A percentile compares a stretch with the other conserved stretches of the same genome.
These are phyloP conservation scores for Penicillium freii DNA, from an alignment of 2,329 filamentous ascomycete species.

Conservation along the genomic window DNA sequence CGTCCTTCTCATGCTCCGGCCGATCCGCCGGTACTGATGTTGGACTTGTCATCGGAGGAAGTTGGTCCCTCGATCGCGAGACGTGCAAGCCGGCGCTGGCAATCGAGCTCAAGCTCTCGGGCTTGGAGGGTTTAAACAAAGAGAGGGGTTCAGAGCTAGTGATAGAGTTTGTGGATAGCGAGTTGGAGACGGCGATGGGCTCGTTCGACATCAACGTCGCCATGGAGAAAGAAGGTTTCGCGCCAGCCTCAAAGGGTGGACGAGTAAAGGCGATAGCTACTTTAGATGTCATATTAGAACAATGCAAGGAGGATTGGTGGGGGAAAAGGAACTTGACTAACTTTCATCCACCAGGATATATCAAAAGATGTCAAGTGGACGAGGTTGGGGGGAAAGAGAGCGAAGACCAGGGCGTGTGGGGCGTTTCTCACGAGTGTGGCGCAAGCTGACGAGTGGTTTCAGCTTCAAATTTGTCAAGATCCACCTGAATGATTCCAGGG, in stretches of 20 bases:
- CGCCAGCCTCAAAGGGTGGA: constrained; percentile 33
- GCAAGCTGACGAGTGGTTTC: constrained; percentile 45
- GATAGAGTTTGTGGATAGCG: constrained; percentile 33
- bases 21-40: constrained; percentile 51
- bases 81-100: constrained; percentile 45
- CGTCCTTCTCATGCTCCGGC: constrained; percentile 34
- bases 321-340: constrained; percentile 13
- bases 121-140: constrained; percentile 37
- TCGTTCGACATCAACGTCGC: constrained; percentile 45
- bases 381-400: constrained; percentile 12
- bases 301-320: constrained; percentile 2
- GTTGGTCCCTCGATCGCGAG: constrained; percentile 37
- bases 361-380: constrained; percentile 13
- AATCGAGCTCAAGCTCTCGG: constrained; percentile 42
- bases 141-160: constrained; percentile 33
- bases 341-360: constrained; percentile 21
- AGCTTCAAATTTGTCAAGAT: constrained; percentile 33
- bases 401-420: constrained; percentile 35
- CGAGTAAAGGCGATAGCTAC: constrained; percentile 33
- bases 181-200: constrained; percentile 39
- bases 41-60: constrained; percentile 46
- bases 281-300: constrained; percentile 39
- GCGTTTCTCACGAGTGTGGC: constrained; percentile 42
- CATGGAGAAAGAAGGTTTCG: constrained; percentile 39
- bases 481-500: constrained; percentile 15